Base-by-base conservation (phyloP, 495 filamentous ascomycete genomes). In the Penicillium mononematosum region DNA sequence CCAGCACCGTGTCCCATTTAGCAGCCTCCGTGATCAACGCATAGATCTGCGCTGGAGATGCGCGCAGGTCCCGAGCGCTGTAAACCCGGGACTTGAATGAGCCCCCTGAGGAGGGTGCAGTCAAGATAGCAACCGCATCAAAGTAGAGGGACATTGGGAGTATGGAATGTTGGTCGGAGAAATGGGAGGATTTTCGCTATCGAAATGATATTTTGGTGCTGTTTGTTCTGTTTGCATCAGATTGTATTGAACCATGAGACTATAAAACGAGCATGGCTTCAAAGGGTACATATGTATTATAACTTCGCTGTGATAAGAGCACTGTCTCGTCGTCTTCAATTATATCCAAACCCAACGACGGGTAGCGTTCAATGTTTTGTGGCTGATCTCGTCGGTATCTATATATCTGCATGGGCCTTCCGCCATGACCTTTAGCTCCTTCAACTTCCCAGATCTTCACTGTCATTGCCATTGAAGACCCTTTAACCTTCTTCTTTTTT, bases 131-230 rank as follows among this genome's bases (percentile, higher is more conserved):
- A 4, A 89, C 91, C 24, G 91, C 87, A 73, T 98, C 94, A 69
- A 94, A 87, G 74, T 98, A 98, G 57, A 98, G 89, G 46, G 93
- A 96, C 94, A 98, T 95, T 43, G 57, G 44, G 59, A 42, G 20
- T 16, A 12, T 29, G 24, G 45, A 10, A 41, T 27, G 36, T 39
- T 39, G 36, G 6, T 39, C 16, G 31, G 46, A 22, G 27, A 42
- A 45, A 19, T 61, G 1, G 45, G 57, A 53, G 39, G 62, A 63
- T 45, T 59, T 53, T 31, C 39, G 42, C 25, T 5, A 42, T 45
- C 47, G 32, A 47, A 22, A 43, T 34, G 41, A 59, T 54, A 17
- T 45, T 54, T 34, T 17, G 19, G 31, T 14, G 9, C 29, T 58
- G 48, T 58, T 53, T 58, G 55, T 11, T 58, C n/a, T 68, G 69